These are phyloP conservation scores for Boechera divaricarpa DNA, from an alignment of 345 rosid species.

Conservation along the genomic window DNA sequence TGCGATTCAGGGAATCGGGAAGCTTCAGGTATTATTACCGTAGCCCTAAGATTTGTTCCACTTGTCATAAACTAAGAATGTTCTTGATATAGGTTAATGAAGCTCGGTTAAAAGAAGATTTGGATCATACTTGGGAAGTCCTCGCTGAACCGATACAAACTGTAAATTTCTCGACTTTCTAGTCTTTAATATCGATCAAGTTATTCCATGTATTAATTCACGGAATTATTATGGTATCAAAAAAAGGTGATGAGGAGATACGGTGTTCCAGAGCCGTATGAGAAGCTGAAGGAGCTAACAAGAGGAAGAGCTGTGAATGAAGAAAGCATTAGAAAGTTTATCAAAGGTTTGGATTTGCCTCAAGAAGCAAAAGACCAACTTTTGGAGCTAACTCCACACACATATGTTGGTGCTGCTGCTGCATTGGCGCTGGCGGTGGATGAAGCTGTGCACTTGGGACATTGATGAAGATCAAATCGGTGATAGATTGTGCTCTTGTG, in stretches of 20 bases:
- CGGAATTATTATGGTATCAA: not conserved
- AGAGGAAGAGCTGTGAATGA: slow-evolving; percentile 84
- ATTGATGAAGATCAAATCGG: slow-evolving; percentile 12
- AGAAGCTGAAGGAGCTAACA: slow-evolving; percentile 91
- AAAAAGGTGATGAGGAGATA: slow-evolving; percentile 88
- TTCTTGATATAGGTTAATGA: slow-evolving; percentile 68
- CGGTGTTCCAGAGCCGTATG: slow-evolving; percentile 92
- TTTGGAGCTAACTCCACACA: slow-evolving; percentile 71
- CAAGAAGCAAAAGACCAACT: slow-evolving; percentile 68
- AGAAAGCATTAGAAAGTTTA: slow-evolving; percentile 76
- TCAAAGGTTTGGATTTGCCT: slow-evolving; percentile 71
- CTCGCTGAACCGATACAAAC: slow-evolving; percentile 98
- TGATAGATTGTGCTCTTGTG: slow-evolving; percentile 14
- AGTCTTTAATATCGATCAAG: slow-evolving; percentile 2
- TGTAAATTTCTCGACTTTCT: slow-evolving; percentile 50
- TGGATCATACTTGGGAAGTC: slow-evolving; percentile 90
- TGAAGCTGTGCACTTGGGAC: slow-evolving; percentile 41
- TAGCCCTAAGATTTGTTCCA: not conserved
- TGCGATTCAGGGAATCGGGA: slow-evolving; percentile 77
- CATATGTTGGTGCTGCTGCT: slow-evolving; percentile 79
- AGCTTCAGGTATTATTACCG: slow-evolving; percentile 70
- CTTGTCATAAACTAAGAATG: slow-evolving; percentile 25
- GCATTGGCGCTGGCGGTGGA: slow-evolving; percentile 65
- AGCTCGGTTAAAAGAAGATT: slow-evolving; percentile 73
- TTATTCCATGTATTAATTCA: not conserved